A percentile compares a stretch with the other conserved stretches of the same genome.
Conservation (phyloP, 2,329 filamentous ascomycete species). For the Talaromyces funiculosus region DNA sequence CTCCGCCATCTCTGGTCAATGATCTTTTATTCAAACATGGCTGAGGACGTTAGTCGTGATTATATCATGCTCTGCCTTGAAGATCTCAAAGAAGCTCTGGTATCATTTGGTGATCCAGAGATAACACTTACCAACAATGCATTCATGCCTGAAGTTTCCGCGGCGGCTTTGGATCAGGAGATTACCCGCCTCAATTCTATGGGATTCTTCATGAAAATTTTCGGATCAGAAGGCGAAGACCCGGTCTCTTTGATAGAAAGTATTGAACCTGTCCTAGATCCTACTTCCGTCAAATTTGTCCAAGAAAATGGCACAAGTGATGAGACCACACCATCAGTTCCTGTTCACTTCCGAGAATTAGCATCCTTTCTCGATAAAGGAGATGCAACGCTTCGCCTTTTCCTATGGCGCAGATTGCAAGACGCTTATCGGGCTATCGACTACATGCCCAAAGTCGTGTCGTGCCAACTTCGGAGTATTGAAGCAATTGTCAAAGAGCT, state of each 20-base stretch:
- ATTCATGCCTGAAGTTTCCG: slow-evolving; percentile 80
- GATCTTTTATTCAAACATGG: slow-evolving; percentile 55
- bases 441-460: slow-evolving; percentile 81
- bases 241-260: slow-evolving; percentile 83
- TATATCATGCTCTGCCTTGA: slow-evolving; percentile 58
- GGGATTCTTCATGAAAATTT: slow-evolving; percentile 90
- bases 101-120: slow-evolving; percentile 42
- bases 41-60: slow-evolving; percentile 51
- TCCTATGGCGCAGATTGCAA: slow-evolving; percentile 85
- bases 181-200: slow-evolving; percentile 89
- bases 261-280: slow-evolving; percentile 84
- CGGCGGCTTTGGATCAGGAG: slow-evolving; percentile 78
- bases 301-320: slow-evolving; percentile 16
- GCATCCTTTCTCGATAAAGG: slow-evolving; percentile 78
- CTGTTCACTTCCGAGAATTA: slow-evolving; percentile 62
- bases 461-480: slow-evolving; percentile 78
- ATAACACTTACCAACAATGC: slow-evolving; percentile 73
- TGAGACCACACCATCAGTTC: slow-evolving; percentile 40
- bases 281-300: slow-evolving; percentile 36
- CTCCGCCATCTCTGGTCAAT: slow-evolving; percentile 63
- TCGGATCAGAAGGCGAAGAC: slow-evolving; percentile 74
- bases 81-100: slow-evolving; percentile 55
- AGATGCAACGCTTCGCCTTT: slow-evolving; percentile 74
- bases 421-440: slow-evolving; percentile 82
- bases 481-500: slow-evolving; percentile 73